Base-by-base conservation (phyloP, 2,329 filamentous ascomycete species). In the Colletotrichum lentis region DNA sequence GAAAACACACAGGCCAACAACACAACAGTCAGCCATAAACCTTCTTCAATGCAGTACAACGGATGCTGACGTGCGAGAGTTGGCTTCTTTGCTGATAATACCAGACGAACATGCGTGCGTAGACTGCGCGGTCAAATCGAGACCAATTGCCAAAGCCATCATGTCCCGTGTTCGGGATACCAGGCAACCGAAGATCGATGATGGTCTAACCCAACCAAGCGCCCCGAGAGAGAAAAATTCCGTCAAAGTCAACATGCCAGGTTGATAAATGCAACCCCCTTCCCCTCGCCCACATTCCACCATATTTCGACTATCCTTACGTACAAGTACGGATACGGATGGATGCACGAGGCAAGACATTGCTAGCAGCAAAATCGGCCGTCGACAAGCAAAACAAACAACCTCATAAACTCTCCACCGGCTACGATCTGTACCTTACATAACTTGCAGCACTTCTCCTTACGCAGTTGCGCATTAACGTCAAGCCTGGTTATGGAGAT, bases 401-500 rank as follows among this genome's bases (percentile, higher is more conserved):
- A 61, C 41, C 56, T 53, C 43, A 16, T 35, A n/a, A 57, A 11
- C 20, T 11, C 35, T 31, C 44, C 46, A 47, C 55, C 49, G 39
- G 57, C 52, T 44, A 37, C 31, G n/a, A 31, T 47, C 64, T 41
- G 64, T 67, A 65, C 65, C 65, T 64, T 64, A 59, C 64, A 64
- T 55, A 59, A 50, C 12, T 59, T 68, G 44, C 65, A 56, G 53
- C 62, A 35, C 50, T 14, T 35, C 31, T 20, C 65, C 65, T 55
- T 68, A 44, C 24, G 14, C 27, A 53, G 55, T n/a, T n/a, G n/a
- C n/a, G n/a, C n/a, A n/a, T n/a, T 64, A 47, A 44, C 61, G 54
- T 53, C 54, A 52, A 43, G 41, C 64, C 50, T 64, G 41, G 14
- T 37, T 59, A 60, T 55, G 35, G 16, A 53, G 24, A 59, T 53